These are phyloP conservation scores for Pestalotiopsis sp. DNA, from an alignment of 2,329 filamentous ascomycete genomes.

Conservation along the genomic window DNA sequence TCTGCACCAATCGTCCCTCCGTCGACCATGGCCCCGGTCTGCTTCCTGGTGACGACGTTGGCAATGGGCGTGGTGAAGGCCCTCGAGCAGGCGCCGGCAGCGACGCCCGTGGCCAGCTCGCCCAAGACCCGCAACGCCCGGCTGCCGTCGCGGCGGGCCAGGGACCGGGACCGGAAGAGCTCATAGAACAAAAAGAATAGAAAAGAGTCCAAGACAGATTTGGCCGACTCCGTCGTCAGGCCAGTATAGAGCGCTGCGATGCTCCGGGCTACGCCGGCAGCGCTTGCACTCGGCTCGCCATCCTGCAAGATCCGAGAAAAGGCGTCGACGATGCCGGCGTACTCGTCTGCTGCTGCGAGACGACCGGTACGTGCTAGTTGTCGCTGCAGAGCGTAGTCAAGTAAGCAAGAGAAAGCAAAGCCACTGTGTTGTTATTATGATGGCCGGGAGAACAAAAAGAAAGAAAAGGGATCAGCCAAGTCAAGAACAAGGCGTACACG, in stretches of 20 bases:
- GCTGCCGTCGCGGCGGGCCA: slow-evolving; percentile 21
- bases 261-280: slow-evolving; percentile 64
- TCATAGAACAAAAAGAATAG: slow-evolving; percentile 86
- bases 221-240: slow-evolving; percentile 55
- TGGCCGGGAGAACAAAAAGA: no score
- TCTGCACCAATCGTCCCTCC: slow-evolving; percentile 21
- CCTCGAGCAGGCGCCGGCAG: slow-evolving; percentile 75
- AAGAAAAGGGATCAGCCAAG: no score
- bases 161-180: slow-evolving; percentile 36
- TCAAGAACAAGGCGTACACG: no score
- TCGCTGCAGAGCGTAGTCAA: background rate
- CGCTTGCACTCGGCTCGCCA: slow-evolving; percentile 11
- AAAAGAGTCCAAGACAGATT: slow-evolving; percentile 68
- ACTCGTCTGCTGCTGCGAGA: slow-evolving; percentile 40
- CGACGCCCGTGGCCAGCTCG: slow-evolving; percentile 73
- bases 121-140: slow-evolving; percentile 60
- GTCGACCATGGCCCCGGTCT: slow-evolving; percentile 57
- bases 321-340: slow-evolving; percentile 69
- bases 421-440: background rate
- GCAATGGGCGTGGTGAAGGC: slow-evolving; percentile 78
- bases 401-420: background rate
- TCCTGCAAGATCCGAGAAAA: slow-evolving; percentile 65
- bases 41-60: slow-evolving; percentile 81
- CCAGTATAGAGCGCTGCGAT: slow-evolving; percentile 66
- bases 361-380: slow-evolving; percentile 18